These are phyloP conservation scores for Syzygium syzygioides DNA, from an alignment of 441 rosid genomes.

Conservation along the genomic window DNA sequence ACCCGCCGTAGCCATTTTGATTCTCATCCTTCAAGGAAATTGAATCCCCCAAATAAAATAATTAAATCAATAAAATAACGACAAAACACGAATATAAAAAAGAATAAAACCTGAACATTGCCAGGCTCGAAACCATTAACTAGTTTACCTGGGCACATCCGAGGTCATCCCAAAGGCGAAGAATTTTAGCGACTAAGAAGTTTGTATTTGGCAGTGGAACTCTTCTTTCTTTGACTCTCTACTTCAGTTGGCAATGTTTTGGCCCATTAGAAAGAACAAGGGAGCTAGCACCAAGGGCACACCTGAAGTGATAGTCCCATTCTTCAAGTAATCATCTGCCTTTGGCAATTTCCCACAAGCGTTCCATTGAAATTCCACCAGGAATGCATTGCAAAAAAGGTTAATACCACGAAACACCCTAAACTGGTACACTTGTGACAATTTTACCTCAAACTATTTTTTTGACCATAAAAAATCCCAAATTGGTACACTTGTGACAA, in stretches of 20 bases:
- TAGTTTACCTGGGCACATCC: slow-evolving; percentile 44
- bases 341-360: neutral
- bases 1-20: slow-evolving; percentile 27
- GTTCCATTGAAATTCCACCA: slow-evolving; percentile 19
- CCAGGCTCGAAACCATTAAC: neutral
- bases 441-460: too few relatives aligned
- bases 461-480: too few relatives aligned
- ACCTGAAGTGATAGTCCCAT: slow-evolving; percentile 5
- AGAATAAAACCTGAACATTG: neutral
- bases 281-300: slow-evolving; percentile 5
- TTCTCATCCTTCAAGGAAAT: neutral
- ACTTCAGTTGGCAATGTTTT: slow-evolving; percentile 6
- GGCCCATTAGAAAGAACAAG: slow-evolving; percentile 10
- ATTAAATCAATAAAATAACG: neutral
- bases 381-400: slow-evolving; percentile 12
- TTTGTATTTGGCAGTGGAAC: slow-evolving; percentile 14
- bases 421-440: too few relatives aligned
- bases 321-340: slow-evolving; percentile 14
- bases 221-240: slow-evolving; percentile 17
- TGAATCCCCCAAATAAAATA: neutral
- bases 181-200: slow-evolving; percentile 36
- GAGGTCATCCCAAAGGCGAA: slow-evolving; percentile 67
- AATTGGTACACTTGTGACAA: too few relatives aligned
- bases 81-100: neutral
- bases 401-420: too few relatives aligned